Base-by-base conservation (phyloP, 2,329 filamentous ascomycete genomes). In the Phaeophleospora eucalypticola region DNA sequence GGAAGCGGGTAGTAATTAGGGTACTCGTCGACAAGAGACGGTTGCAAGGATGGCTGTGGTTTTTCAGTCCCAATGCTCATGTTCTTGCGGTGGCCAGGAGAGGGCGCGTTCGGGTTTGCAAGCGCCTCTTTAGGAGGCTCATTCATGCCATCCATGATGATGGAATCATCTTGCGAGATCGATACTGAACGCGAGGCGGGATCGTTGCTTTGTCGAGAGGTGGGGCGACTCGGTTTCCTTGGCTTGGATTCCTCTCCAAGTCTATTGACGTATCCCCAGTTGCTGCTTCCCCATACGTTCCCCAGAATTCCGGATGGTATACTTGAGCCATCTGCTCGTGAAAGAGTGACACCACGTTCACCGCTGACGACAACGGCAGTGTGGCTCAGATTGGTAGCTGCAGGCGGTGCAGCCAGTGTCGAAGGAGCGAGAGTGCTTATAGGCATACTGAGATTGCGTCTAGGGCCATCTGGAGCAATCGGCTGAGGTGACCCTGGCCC, bases 211-310 rank as follows among this genome's bases (percentile, higher is more conserved):
- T 51, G 46, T 3, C 52, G 56, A 18, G 4, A 14, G 12, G 15
- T 18, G 6, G 36, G 36, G n/a, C 8, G 36, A 19, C 40, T 27
- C 7, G 45, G 58, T 54, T 55, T 62, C 41, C 33, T 43, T 14
- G 54, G 46, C 38, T 68, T 68, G 20, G 72, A 58, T n/a, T 79
- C 76, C 37, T 79, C 77, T 16, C 73, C 79, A 29, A 85, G 65
- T 27, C 77, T 75, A 55, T 85, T 84, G 48, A 86, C 70, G 53
- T 80, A 79, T 12, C 81, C 81, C 87, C 89, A 95, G 38, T 89
- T 84, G 46, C 82, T 86, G 60, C 84, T 94, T 41, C 91, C 91
- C 91, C 91, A 97, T 46, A 94, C 79, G 64, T 97, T 97, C 24
- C 90, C 90, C 73, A 95, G 81, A 51, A 96, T 82, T 12, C 88